Evolutionary conservation across 129 eudicot species (phyloP), one percentile per base, ranked within the genome.

Genomic region (Calendula officinalis): DNA sequence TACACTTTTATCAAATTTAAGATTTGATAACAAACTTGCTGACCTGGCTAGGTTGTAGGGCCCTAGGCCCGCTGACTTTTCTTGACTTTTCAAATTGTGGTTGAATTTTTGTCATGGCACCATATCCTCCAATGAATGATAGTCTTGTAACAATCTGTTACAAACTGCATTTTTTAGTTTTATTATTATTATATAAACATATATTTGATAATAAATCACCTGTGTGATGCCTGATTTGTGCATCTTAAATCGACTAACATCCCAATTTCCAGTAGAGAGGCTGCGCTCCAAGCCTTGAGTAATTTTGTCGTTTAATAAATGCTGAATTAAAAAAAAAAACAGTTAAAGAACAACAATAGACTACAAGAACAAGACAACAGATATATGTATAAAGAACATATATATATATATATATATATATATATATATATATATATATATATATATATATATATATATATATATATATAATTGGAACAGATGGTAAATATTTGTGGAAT

Each of bases 41-140:
- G 73, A 85, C 98, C 91, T 94, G 99, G 69, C 99, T 94, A 41
- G 96, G 97, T 72, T 94, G 99, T 75, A 94, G 82, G 15, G 99
- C 99, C 82, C 99, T 83, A 39, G 99, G 97, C 38, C 97, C 99
- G 81, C 96, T 88, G 67, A 88, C 99, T 94, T 94, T 94, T 72
- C 95, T 75, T 3, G 99, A 88, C 80, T 88, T 94, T 59, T 88
- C 99, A 68, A 94, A 88, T 64, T 94, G 99, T 35, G 99, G 99
- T 9, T 77, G 57, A 61, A 88, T 82, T 69, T 75, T 88, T 60
- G 99, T 94, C 90, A 94, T 84, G 75, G 77, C 70, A 35, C 96
- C 99, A 72, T 83, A 62, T 36, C 92, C 66, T 51, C 83, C 94
- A 54, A 88, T 94, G 52, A 81, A 94, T 48, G 99, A 94, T 2